Percentiles rank a stretch among this genome's conserved stretches.
phyloP scores from a whole-genome alignment of 139 green algal species.

The Volvox reticuliferus region DNA sequence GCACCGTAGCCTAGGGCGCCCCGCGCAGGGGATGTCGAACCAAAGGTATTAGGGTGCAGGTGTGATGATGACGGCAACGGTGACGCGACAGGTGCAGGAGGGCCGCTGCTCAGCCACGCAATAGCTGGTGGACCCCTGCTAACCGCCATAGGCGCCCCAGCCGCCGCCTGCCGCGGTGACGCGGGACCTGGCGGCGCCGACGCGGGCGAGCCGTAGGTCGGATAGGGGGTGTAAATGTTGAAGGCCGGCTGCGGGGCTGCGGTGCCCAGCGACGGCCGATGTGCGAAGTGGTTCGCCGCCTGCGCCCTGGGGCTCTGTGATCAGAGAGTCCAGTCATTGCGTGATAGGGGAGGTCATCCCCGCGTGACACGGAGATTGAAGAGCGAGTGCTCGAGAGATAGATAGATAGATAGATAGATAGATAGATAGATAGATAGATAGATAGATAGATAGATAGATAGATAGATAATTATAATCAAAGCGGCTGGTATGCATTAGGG shows the following conservation, averaged over 20 bases:
- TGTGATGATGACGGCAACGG: not conserved
- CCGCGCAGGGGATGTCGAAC: not conserved
- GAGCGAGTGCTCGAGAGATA: no score
- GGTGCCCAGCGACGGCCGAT: not conserved
- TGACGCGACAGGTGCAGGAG: not conserved
- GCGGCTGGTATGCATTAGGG: no score
- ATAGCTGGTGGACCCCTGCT: not conserved
- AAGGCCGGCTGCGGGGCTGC: not conserved
- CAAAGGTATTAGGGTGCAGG: not conserved
- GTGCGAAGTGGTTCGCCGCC: not conserved
- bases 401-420: no score
- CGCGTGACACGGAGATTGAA: no score
- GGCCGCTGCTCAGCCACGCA: not conserved
- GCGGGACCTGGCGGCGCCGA: not conserved
- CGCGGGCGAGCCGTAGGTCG: not conserved
- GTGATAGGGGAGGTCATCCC: no score
- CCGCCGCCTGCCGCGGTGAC: not conserved
- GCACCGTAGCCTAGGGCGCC: not conserved
- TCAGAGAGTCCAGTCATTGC: no score
- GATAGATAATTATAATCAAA: no score
- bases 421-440: no score
- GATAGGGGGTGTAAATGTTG: not conserved
- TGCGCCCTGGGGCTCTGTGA: conserved; percentile 11
- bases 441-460: no score
- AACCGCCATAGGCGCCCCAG: no score